A percentile compares a stretch with the other conserved stretches of the same genome.
phyloP scores from a whole-genome alignment of 2,329 filamentous ascomycete species.

The Diaporthe sp. region DNA sequence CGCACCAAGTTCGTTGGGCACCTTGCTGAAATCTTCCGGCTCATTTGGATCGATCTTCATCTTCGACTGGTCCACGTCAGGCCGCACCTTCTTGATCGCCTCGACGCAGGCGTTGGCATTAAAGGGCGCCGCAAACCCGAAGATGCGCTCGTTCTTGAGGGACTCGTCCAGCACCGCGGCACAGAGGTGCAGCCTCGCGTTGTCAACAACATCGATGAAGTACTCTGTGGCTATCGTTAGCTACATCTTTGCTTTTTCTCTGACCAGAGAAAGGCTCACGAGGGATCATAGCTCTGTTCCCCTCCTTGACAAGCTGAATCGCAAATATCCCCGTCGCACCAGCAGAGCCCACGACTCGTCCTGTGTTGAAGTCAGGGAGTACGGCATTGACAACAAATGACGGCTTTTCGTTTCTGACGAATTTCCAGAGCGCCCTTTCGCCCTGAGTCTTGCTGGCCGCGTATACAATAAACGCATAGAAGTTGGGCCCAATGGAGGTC shows the following conservation, averaged over 20 bases:
- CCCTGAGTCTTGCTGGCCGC: conserved; percentile 39
- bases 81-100: conserved; percentile 14
- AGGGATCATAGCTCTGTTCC: background rate
- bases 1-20: conserved; percentile 23
- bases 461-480: conserved; percentile 33
- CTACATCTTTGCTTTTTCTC: background rate
- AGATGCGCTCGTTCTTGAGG: conserved; percentile 28
- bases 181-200: conserved; percentile 25
- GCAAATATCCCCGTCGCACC: background rate
- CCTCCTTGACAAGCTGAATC: conserved; percentile 18
- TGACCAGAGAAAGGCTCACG: background rate
- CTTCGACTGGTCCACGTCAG: conserved; percentile 6
- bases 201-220: conserved; percentile 13
- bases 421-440: conserved; percentile 40
- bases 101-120: background rate
- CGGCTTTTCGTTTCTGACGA: conserved; percentile 38
- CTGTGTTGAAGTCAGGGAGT: conserved; percentile 1
- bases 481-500: background rate
- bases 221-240: background rate
- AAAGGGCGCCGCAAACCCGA: background rate
- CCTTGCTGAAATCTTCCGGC: conserved; percentile 9
- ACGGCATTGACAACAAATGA: conserved; percentile 35
- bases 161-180: conserved; percentile 28
- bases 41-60: conserved; percentile 15
- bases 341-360: conserved; percentile 1